A percentile compares a stretch with the other conserved stretches of the same genome.
Conservation (phyloP, 164 flowering plant genomes). For the Magnolia sinica region DNA sequence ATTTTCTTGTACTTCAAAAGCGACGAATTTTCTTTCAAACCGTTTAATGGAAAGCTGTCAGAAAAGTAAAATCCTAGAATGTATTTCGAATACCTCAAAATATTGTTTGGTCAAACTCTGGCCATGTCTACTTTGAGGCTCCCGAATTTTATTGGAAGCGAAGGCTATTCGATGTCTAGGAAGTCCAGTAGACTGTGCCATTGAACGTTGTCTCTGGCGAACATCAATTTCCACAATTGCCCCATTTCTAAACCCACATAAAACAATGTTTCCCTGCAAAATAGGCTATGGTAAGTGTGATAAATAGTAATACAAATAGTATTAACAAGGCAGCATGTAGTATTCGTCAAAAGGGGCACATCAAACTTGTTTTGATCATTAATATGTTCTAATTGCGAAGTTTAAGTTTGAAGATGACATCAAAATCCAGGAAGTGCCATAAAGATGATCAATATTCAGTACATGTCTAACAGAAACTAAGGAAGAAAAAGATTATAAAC, state of each 20-base stretch:
- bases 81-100: constrained; percentile 53
- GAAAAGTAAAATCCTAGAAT: too few relatives aligned
- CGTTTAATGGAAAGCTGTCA: too few relatives aligned
- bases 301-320: neutral
- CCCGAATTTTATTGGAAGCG: constrained; percentile 14
- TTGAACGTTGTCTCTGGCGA: constrained; percentile 46
- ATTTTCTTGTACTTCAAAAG: too few relatives aligned
- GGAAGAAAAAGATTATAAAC: too few relatives aligned
- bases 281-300: neutral
- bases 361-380: too few relatives aligned
- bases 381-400: too few relatives aligned
- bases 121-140: constrained; percentile 17
- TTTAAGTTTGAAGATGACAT: too few relatives aligned
- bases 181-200: constrained; percentile 21
- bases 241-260: constrained; percentile 94
- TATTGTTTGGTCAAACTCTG: constrained; percentile 26
- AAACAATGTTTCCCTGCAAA: constrained; percentile 63
- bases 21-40: too few relatives aligned
- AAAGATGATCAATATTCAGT: too few relatives aligned
- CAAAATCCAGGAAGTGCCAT: too few relatives aligned
- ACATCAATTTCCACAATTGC: constrained; percentile 70
- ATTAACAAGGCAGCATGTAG: neutral
- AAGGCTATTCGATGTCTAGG: constrained; percentile 34
- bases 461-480: too few relatives aligned
- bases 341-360: neutral